phyloP scores from a whole-genome alignment of 805 yeast species.

The Cyberlindnera meyerae region DNA sequence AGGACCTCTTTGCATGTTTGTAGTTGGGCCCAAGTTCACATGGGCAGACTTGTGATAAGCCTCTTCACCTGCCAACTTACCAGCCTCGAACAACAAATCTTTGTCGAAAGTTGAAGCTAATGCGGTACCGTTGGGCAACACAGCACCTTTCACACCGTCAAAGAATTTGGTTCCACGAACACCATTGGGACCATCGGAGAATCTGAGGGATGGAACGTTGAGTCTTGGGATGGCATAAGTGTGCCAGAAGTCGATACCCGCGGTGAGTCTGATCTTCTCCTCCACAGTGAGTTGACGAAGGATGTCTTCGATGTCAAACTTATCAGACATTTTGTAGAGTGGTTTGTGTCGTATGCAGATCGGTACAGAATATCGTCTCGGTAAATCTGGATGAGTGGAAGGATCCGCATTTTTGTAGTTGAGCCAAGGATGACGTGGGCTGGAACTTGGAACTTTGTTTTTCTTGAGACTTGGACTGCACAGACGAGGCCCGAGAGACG shows the following conservation, averaged over 20 bases:
- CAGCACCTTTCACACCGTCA: conserved; percentile 47
- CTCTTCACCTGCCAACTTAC: conserved; percentile 48
- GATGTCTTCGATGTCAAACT: conserved; percentile 17
- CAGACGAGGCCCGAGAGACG: no score
- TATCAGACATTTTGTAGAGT: conserved; percentile 3
- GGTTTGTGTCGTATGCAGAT: neutral
- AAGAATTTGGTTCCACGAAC: conserved; percentile 54
- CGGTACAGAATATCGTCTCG: no score
- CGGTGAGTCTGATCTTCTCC: conserved; percentile 14
- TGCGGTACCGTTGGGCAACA: conserved; percentile 54
- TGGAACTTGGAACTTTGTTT: no score
- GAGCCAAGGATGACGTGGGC: no score
- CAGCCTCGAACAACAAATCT: conserved; percentile 42
- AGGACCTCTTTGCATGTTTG: conserved; percentile 52
- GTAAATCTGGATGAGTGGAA: no score
- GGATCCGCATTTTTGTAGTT: no score
- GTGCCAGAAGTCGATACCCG: conserved; percentile 45
- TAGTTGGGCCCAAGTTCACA: conserved; percentile 43
- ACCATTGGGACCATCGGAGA: conserved; percentile 61
- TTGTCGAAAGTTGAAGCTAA: conserved; percentile 53
- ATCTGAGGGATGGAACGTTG: conserved; percentile 40
- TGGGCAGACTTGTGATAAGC: conserved; percentile 50
- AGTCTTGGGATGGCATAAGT: conserved; percentile 31
- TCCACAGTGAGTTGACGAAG: conserved; percentile 10
- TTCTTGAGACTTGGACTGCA: no score